phyloP scores from a whole-genome alignment of 805 yeast genomes.

The Isabelozyma pseudorhagii region DNA sequence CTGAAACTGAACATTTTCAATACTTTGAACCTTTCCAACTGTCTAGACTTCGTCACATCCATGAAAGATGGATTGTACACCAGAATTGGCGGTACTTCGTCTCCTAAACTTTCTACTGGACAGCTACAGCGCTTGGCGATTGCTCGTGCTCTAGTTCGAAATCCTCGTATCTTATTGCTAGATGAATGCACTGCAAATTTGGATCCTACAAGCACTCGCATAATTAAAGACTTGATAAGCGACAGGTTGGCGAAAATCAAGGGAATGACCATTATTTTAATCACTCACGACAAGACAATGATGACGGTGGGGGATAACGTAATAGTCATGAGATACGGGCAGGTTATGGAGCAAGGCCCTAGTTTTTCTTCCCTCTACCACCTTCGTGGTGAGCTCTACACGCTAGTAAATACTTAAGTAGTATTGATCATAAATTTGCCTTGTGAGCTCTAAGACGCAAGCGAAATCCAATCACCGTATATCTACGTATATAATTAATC shows the following conservation, averaged over 20 bases:
- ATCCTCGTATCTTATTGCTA: slow-evolving; percentile 62
- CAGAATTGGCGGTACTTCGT: slow-evolving; percentile 44
- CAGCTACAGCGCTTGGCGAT: slow-evolving; percentile 84
- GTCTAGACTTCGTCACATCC: slow-evolving; percentile 51
- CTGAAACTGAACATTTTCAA: slow-evolving; percentile 29
- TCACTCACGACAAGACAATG: slow-evolving; percentile 73
- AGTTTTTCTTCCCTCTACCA: slow-evolving; percentile 20
- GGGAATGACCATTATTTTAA: slow-evolving; percentile 46
- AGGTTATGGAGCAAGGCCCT: slow-evolving; percentile 43
- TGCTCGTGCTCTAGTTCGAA: slow-evolving; percentile 73
- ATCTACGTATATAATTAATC: not conserved
- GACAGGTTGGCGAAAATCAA: slow-evolving; percentile 22
- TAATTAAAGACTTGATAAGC: slow-evolving; percentile 49
- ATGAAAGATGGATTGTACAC: slow-evolving; percentile 63
- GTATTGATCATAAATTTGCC: not conserved
- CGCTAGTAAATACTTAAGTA: slow-evolving; percentile 2
- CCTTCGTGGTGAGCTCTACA: slow-evolving; percentile 21
- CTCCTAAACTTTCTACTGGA: slow-evolving; percentile 73
- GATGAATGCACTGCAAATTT: slow-evolving; percentile 92
- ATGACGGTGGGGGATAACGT: slow-evolving; percentile 56
- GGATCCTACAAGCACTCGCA: slow-evolving; percentile 58
- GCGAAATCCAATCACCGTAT: not conserved
- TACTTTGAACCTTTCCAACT: slow-evolving; percentile 44
- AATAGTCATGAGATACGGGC: slow-evolving; percentile 49
- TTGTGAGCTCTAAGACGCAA: not conserved